Evolutionary conservation across 2,329 filamentous ascomycete genomes (phyloP).

Genomic region (Atkinsonella hypoxylon): DNA sequence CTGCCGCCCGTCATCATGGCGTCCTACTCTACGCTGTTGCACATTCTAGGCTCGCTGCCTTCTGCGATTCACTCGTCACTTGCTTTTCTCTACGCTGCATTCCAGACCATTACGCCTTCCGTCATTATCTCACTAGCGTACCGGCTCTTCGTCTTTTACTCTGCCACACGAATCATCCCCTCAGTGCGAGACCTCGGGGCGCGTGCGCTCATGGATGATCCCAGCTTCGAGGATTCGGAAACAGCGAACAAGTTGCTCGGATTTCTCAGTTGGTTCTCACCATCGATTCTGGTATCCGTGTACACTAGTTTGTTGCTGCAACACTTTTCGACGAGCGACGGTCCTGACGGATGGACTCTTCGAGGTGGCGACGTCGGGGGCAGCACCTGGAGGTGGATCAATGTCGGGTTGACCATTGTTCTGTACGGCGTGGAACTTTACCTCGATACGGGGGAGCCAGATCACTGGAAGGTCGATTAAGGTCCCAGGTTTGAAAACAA

Average conservation of each 20-base stretch:
- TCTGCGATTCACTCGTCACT: slow-evolving; percentile 73
- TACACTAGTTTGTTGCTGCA: slow-evolving; percentile 94
- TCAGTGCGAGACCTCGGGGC: slow-evolving; percentile 82
- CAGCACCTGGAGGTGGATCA: slow-evolving; percentile 88
- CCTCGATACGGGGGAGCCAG: slow-evolving; percentile 70
- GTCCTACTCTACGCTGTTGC: slow-evolving; percentile 83
- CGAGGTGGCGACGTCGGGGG: slow-evolving; percentile 70
- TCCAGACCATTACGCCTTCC: slow-evolving; percentile 90
- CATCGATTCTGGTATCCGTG: slow-evolving; percentile 86
- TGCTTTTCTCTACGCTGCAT: slow-evolving; percentile 77
- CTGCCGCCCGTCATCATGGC: slow-evolving; percentile 97
- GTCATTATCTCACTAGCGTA: slow-evolving; percentile 93
- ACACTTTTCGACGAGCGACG: slow-evolving; percentile 74
- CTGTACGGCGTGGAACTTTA: slow-evolving; percentile 86
- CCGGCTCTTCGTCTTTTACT: slow-evolving; percentile 89
- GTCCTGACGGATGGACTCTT: slow-evolving; percentile 68
- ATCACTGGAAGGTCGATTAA: slow-evolving; percentile 95
- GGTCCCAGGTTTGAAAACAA: not conserved
- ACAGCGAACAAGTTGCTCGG: slow-evolving; percentile 69
- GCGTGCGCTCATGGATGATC: slow-evolving; percentile 70
- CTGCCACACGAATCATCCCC: slow-evolving; percentile 89
- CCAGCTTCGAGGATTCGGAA: slow-evolving; percentile 74
- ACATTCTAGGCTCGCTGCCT: slow-evolving; percentile 72
- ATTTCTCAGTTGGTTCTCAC: slow-evolving; percentile 86
- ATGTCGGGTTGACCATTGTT: slow-evolving; percentile 77